These are phyloP conservation scores for Extremus antarcticus DNA, from an alignment of 495 filamentous ascomycete species.

Conservation along the genomic window DNA sequence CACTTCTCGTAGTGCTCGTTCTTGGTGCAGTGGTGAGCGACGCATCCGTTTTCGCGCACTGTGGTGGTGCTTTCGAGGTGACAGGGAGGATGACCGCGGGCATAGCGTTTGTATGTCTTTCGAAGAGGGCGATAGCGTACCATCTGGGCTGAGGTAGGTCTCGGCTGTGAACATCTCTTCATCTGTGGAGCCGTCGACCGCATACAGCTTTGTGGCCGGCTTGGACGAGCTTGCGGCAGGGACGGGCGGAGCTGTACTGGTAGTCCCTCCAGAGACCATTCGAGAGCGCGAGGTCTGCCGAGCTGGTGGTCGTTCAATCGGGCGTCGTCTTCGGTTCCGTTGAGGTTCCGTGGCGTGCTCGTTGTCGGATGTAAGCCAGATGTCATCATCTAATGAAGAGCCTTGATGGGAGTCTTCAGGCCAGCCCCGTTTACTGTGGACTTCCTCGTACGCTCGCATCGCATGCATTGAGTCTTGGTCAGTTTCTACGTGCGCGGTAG, in stretches of 20 bases:
- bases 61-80: conserved; percentile 6
- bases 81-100: conserved; percentile 15
- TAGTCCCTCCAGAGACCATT: conserved; percentile 2
- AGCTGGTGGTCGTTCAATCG: conserved; percentile 1
- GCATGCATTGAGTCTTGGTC: conserved; percentile 3
- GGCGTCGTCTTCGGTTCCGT: not conserved
- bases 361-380: conserved; percentile 16
- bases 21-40: not conserved
- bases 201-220: not conserved
- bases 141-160: not conserved
- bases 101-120: conserved; percentile 12
- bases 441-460: not conserved
- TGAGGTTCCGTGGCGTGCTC: not conserved
- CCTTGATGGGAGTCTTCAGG: conserved; percentile 8
- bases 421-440: conserved; percentile 8
- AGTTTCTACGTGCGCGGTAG: not conserved
- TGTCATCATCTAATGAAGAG: conserved; percentile 7
- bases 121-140: conserved; percentile 9
- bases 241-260: not conserved
- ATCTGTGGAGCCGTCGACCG: conserved; percentile 9
- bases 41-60: not conserved
- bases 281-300: conserved; percentile 12
- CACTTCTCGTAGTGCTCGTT: not conserved
- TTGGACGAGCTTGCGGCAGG: not conserved
- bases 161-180: conserved; percentile 1